These are phyloP conservation scores for Sporisorium iseilematis-ciliati DNA, from an alignment of 1,284 basidiomycete genomes.

Conservation along the genomic window DNA sequence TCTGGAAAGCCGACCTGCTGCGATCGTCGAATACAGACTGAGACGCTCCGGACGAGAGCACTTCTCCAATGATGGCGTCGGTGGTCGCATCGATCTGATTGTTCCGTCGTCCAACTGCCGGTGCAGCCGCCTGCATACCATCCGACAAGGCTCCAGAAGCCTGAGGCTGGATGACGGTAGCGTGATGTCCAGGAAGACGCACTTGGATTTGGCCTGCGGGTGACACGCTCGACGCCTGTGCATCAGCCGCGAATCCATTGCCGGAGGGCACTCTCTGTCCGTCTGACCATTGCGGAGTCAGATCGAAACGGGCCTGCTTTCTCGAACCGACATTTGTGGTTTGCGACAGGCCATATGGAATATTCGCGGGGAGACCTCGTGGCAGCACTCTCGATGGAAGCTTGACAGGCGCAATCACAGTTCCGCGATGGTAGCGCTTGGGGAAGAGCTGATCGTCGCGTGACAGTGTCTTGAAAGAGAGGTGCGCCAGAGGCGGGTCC, in stretches of 20 bases:
- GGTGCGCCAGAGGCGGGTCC: constrained; percentile 54
- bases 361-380: constrained; percentile 29
- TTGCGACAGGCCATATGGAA: constrained; percentile 20
- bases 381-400: constrained; percentile 47
- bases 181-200: constrained; percentile 41
- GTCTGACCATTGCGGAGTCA: constrained; percentile 36
- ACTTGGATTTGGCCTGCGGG: constrained; percentile 41
- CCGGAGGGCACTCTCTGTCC: constrained; percentile 12
- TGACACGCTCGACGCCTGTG: constrained; percentile 12
- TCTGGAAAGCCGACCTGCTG: constrained; percentile 27
- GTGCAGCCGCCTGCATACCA: constrained; percentile 14
- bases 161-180: constrained; percentile 33
- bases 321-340: constrained; percentile 6
- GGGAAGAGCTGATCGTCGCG: constrained; percentile 63
- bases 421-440: constrained; percentile 58
- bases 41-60: constrained; percentile 32
- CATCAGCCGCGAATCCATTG: constrained; percentile 7
- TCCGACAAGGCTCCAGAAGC: constrained; percentile 12
- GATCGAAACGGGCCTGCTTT: constrained; percentile 55
- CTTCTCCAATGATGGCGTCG: constrained; percentile 50
- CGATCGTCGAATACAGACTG: constrained; percentile 33
- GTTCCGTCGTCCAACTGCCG: constrained; percentile 9
- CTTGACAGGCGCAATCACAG: constrained; percentile 53
- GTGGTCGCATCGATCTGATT: constrained; percentile 34
- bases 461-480: constrained; percentile 57